Conservation (phyloP, 352 stramenopile genomes). For the Phytophthora cryptogea region DNA sequence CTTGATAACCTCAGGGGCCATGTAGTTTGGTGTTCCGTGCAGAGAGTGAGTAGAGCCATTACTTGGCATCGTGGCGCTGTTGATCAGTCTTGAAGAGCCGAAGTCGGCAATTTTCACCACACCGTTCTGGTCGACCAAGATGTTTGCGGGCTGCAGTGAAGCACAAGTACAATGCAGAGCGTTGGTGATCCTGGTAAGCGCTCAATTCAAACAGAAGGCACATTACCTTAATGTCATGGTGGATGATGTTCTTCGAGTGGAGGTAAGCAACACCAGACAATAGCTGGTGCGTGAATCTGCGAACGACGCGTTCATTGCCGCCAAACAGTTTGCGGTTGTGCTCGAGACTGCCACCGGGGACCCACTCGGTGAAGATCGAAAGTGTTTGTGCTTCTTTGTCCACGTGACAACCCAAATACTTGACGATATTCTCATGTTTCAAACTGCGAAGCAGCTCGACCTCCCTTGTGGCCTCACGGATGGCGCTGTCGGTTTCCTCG, state of each 20-base stretch:
- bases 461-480: constrained; percentile 60
- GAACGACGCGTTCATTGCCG: constrained; percentile 68
- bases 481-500: constrained; percentile 45
- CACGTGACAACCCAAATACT: constrained; percentile 90
- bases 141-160: constrained; percentile 81
- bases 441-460: constrained; percentile 89
- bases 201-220: background rate
- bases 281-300: constrained; percentile 84
- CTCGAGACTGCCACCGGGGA: constrained; percentile 83
- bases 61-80: constrained; percentile 53
- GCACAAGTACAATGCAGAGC: background rate
- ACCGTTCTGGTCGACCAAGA: constrained; percentile 94
- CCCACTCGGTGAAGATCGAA: constrained; percentile 93
- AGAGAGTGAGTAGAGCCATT: constrained; percentile 45
- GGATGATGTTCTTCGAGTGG: constrained; percentile 75
- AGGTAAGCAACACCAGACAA: constrained; percentile 89
- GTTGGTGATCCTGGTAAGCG: no score
- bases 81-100: constrained; percentile 84
- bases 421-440: constrained; percentile 92
- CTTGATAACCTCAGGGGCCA: constrained; percentile 90
- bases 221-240: constrained; percentile 82
- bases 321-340: constrained; percentile 85
- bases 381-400: constrained; percentile 67
- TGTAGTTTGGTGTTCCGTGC: constrained; percentile 86
- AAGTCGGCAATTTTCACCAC: constrained; percentile 96